phyloP scores from a whole-genome alignment of 2,329 filamentous ascomycete genomes.

The Ascocoryne sarcoides region DNA sequence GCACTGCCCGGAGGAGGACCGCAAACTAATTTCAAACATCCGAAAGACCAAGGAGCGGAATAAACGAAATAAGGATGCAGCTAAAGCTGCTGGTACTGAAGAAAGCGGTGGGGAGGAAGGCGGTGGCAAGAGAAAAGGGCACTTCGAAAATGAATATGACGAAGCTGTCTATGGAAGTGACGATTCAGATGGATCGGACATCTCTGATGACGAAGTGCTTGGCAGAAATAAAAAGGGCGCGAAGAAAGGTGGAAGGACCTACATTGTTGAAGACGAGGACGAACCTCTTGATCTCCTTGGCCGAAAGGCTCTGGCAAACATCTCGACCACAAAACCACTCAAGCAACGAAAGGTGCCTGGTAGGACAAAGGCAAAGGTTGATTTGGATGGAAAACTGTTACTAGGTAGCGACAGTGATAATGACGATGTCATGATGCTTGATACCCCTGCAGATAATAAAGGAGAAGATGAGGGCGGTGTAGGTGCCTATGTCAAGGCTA shows the following conservation, averaged over 20 bases:
- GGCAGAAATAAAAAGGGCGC: constrained; percentile 37
- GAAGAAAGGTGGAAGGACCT: constrained; percentile 59
- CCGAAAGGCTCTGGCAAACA: constrained; percentile 79
- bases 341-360: constrained; percentile 42
- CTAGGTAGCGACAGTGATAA: constrained; percentile 51
- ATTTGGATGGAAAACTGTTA: constrained; percentile 74
- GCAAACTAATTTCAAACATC: constrained; percentile 87
- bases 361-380: constrained; percentile 53
- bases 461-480: constrained; percentile 45
- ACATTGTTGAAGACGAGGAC: constrained; percentile 89
- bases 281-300: constrained; percentile 93
- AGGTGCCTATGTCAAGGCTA: constrained; percentile 59
- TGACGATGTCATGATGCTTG: constrained; percentile 54
- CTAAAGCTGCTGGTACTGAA: constrained; percentile 46
- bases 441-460: constrained; percentile 38
- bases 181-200: constrained; percentile 51
- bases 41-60: constrained; percentile 87
- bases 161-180: constrained; percentile 70
- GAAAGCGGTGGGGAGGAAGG: constrained; percentile 50
- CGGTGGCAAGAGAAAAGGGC: constrained; percentile 43
- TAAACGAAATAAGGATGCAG: constrained; percentile 78
- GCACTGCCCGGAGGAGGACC: constrained; percentile 75
- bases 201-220: constrained; percentile 51
- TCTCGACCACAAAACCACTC: constrained; percentile 79
- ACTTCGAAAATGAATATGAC: constrained; percentile 89